phyloP scores from a whole-genome alignment of 805 yeast species.

The Suhomyces xylopsoci region DNA sequence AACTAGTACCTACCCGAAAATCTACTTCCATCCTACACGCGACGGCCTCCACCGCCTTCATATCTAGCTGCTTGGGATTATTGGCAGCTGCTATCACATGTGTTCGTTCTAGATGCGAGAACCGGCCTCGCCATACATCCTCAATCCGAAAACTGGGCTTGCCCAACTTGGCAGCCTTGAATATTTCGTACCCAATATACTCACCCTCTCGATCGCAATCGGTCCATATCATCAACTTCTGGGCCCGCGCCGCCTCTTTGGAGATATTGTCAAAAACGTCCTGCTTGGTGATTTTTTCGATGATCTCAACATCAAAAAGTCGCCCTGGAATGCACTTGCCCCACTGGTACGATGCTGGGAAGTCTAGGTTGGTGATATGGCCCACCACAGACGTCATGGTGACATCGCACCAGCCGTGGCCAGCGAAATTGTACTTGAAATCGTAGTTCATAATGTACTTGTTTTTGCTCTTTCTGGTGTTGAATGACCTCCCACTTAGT shows the following conservation, averaged over 20 bases:
- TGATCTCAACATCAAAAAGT: constrained; percentile 69
- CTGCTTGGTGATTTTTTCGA: constrained; percentile 34
- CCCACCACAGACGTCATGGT: constrained; percentile 94
- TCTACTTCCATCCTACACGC: constrained; percentile 83
- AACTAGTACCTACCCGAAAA: constrained; percentile 81
- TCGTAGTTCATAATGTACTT: constrained; percentile 79
- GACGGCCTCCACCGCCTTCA: constrained; percentile 77
- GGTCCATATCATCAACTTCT: constrained; percentile 88
- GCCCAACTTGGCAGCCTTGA: constrained; percentile 57
- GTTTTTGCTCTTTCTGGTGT: constrained; percentile 46
- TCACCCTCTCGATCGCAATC: constrained; percentile 98
- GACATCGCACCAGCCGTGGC: constrained; percentile 64
- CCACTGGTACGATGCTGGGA: constrained; percentile 62
- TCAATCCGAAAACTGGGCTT: constrained; percentile 48
- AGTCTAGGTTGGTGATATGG: constrained; percentile 67
- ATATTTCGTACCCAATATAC: constrained; percentile 81
- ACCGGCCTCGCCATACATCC: constrained; percentile 67
- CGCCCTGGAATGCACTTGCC: constrained; percentile 61
- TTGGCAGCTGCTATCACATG: constrained; percentile 78
- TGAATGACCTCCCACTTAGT: constrained; percentile 68
- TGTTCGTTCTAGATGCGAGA: constrained; percentile 77
- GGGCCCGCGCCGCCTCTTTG: constrained; percentile 57
- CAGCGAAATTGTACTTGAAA: constrained; percentile 64
- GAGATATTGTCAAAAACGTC: constrained; percentile 65
- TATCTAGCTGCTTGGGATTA: constrained; percentile 61